Evolutionary conservation across 2,329 filamentous ascomycete genomes (phyloP).

Genomic region (Biscogniauxia marginata): DNA sequence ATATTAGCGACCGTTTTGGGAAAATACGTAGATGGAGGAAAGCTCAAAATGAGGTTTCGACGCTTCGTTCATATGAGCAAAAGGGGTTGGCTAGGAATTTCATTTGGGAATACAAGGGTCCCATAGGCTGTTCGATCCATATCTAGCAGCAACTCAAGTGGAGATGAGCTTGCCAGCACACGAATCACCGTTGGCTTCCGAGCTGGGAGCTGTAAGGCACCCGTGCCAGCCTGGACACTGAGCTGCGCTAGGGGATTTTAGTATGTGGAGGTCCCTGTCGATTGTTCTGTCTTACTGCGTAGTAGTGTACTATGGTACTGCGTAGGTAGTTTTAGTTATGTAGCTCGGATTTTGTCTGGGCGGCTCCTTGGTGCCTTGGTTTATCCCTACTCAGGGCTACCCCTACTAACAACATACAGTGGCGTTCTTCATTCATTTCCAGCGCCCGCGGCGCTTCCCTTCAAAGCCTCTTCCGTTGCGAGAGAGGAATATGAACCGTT

Average conservation of each 20-base stretch:
- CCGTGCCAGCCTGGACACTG: conserved; percentile 22
- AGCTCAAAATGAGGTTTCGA: conserved; percentile 1
- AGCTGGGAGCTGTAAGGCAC: conserved; percentile 27
- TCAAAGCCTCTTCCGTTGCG: neutral
- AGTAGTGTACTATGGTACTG: too few species aligned
- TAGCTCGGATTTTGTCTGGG: neutral
- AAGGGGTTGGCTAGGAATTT: conserved; percentile 1
- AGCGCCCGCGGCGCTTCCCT: conserved; percentile 12
- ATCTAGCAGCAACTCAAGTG: conserved; percentile 16
- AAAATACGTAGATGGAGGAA: neutral
- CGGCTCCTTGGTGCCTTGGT: neutral
- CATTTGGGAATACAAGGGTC: conserved; percentile 7
- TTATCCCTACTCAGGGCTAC: neutral
- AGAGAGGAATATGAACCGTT: neutral
- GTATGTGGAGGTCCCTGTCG: conserved; percentile 12
- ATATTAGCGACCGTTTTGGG: neutral
- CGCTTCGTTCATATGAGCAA: neutral
- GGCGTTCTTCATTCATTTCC: conserved; percentile 20
- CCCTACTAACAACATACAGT: conserved; percentile 8
- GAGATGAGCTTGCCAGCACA: conserved; percentile 17
- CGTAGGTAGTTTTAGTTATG: too few species aligned
- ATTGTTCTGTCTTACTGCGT: neutral
- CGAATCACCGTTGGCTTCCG: conserved; percentile 14
- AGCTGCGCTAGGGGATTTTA: conserved; percentile 18
- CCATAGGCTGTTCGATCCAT: conserved; percentile 13